Evolutionary conservation across 345 rosid species (phyloP), one percentile per base, ranked within the genome.

Genomic region (Hypericum perforatum): DNA sequence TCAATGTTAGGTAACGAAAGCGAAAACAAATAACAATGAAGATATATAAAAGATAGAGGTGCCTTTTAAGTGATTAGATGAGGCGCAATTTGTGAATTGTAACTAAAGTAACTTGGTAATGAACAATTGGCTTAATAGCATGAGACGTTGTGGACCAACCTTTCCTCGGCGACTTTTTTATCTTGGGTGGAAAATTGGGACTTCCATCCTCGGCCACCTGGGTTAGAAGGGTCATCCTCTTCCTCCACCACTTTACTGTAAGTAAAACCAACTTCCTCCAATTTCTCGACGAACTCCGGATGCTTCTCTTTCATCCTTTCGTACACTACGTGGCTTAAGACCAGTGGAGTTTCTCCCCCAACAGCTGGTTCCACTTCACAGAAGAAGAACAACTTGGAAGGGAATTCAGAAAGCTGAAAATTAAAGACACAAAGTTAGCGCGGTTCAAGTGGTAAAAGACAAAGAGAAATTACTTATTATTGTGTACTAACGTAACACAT

Each of bases 131-230:
- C 32, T 22, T 22, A 22, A 22, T 22, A 4, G 4, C 32, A 22
- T 22, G 4, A 32, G 6, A 29, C 39, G 32, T 22, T 4, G 32
- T 22, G 32, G 32, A 22, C 32, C 1, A 4, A 81, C 96, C 98
- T 82, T 73, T 81, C 70, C 52, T 76, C 82, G 7, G 95, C 95
- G 3, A 85, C 61, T 32, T 43, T 70, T 77, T 76, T 82, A 69
- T 90, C 84, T 0, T 78, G 60, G 0, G 95, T 90, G 73, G 81
- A 64, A 80, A 90, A 90, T 0, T 94, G 82, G 0, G 95, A 90
- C 70, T 90, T 90, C 97, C 97, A 90, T 0, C 95, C 91, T 5
- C 97, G 89, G 37, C 97, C 97, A 56, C 84, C 82, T 2, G 94
- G 86, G 7, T 95, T 84, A 0, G 94, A 77, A 7, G 89, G 89